phyloP scores from a whole-genome alignment of 2,329 filamentous ascomycete genomes.

The Penicillium freii region DNA sequence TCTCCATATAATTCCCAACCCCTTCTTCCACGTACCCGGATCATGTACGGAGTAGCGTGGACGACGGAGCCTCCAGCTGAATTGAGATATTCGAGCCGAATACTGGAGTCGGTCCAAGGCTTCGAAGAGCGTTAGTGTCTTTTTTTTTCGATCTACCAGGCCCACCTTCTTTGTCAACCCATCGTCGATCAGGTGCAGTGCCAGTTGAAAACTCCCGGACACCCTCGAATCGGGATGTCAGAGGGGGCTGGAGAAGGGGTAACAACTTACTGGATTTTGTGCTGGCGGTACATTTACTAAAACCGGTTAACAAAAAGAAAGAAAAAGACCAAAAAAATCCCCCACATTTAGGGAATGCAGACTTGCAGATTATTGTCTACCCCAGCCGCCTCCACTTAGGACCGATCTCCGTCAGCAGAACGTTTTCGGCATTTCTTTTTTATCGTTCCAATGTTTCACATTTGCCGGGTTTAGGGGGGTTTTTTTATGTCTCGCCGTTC shows the following conservation, averaged over 20 bases:
- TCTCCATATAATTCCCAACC: background rate
- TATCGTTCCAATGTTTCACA: constrained; percentile 21
- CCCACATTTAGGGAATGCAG: background rate
- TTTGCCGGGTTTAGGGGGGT: constrained; percentile 20
- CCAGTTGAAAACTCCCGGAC: background rate
- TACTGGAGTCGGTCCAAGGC: constrained; percentile 13
- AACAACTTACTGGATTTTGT: background rate
- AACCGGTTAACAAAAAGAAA: background rate
- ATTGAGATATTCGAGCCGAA: constrained; percentile 3
- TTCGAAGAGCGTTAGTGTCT: background rate
- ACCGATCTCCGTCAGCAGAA: constrained; percentile 19
- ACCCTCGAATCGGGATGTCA: background rate
- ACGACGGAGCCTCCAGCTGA: background rate
- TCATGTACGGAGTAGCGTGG: no score
- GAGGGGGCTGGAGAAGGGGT: background rate
- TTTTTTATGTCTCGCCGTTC: background rate
- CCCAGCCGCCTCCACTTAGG: constrained; percentile 16
- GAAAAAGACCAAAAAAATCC: background rate
- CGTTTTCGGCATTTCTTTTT: constrained; percentile 23
- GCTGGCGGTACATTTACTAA: background rate
- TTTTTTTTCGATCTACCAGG: constrained; percentile 11
- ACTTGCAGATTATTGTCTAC: constrained; percentile 1
- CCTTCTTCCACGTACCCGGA: no score
- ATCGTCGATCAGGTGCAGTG: constrained; percentile 23
- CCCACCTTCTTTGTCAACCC: constrained; percentile 20